Percentiles rank a stretch among this genome's conserved stretches.
Conservation (phyloP, 2,329 filamentous ascomycete genomes). For the Pseudogymnoascus pannorum region DNA sequence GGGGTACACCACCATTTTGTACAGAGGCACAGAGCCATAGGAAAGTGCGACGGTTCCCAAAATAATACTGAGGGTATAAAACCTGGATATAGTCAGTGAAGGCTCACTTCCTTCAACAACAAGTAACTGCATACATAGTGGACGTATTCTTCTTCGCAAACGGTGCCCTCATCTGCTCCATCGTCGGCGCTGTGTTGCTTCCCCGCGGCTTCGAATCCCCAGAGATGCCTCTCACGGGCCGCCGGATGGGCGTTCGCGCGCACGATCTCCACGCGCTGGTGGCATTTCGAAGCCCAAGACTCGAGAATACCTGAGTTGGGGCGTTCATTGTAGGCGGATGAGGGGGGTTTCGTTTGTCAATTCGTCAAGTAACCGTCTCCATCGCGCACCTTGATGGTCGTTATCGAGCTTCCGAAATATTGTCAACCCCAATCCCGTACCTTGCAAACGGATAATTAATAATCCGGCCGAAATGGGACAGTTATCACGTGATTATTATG, state of each 20-base stretch:
- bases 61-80: conserved; percentile 70
- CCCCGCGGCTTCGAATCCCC: conserved; percentile 1
- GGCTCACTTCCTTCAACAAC: too few species aligned
- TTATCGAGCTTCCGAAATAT: conserved; percentile 2
- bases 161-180: conserved; percentile 57
- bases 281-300: not conserved
- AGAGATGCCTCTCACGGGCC: conserved; percentile 1
- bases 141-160: conserved; percentile 63
- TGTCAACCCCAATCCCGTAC: not conserved
- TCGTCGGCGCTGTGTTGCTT: conserved; percentile 37
- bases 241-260: conserved; percentile 1
- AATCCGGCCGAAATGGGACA: not conserved
- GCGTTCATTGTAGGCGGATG: not conserved
- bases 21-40: conserved; percentile 78
- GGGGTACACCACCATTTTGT: conserved; percentile 62
- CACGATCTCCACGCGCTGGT: not conserved
- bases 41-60: conserved; percentile 72
- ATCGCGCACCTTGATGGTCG: conserved; percentile 3
- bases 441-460: not conserved
- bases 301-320: not conserved
- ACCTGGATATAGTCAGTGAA: conserved; percentile 37
- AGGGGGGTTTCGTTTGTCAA: not conserved
- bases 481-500: not conserved
- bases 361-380: conserved; percentile 8
- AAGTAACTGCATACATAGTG: conserved; percentile 43